Base-by-base conservation (phyloP, 345 rosid genomes). In the Boechera retrofracta region DNA sequence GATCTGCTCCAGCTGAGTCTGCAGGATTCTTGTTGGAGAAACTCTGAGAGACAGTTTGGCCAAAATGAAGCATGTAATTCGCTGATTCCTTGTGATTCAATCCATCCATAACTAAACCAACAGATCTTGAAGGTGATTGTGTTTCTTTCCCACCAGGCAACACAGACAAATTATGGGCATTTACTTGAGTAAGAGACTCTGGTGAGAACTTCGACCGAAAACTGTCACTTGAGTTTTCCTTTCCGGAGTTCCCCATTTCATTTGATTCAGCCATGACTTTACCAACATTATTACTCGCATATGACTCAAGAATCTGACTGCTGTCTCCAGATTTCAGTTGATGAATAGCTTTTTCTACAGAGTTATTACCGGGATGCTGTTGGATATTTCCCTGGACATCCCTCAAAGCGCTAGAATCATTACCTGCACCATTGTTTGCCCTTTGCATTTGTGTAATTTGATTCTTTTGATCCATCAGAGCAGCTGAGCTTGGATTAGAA, bases 131-230 rank as follows among this genome's bases (percentile, higher is more conserved):
- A 72, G 81, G 69, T 36, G 80, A 47, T 7, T 82, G 71, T 69
- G 82, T 88, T 69, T 80, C 86, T 64, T 82, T 80, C 53, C 77
- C 85, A 24, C 82, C 86, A 26, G 83, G 77, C 21, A 80, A 83
- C 66, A 80, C 60, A 61, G 65, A 66, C 10, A 83, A 63, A 71
- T 82, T 84, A 79, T 75, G 85, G 65, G 81, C 84, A 79, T 88
- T 87, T 57, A 76, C 52, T 28, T 28, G 48, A 10, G 48, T 21
- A 21, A 38, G 42, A 38, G 66, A 21, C 29, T 38, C 48, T 4
- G 66, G 66, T 38, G 48, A 38, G 66, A 61, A 61, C 16, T 61
- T 61, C n/a, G 48, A 61, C 10, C 66, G 47, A 21, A 61, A 61
- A 61, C 66, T 61, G 32, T 38, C 66, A 21, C 32, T 61, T 61